A percentile compares a stretch with the other conserved stretches of the same genome.
These are phyloP conservation scores for Nidula niveotomentosa DNA, from an alignment of 1,284 basidiomycete species.

Conservation along the genomic window DNA sequence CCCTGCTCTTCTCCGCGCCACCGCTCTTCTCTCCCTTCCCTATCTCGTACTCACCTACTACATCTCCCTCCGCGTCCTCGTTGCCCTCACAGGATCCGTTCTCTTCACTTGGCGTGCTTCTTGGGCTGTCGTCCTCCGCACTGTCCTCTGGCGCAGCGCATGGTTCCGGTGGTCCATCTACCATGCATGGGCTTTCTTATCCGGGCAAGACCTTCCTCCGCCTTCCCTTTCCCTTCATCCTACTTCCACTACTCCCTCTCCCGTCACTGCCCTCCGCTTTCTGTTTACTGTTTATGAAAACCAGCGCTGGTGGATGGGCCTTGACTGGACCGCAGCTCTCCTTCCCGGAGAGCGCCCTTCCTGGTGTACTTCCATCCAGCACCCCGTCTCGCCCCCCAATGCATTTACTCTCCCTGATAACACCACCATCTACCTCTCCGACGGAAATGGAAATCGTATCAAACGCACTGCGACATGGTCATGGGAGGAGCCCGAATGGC, in stretches of 20 bases:
- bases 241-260: constrained; percentile 28
- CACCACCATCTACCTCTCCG: constrained; percentile 51
- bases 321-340: constrained; percentile 93
- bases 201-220: constrained; percentile 51
- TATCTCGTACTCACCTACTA: constrained; percentile 57
- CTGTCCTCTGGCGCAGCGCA: constrained; percentile 61
- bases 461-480: constrained; percentile 79
- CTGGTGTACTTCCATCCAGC: constrained; percentile 71
- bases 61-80: constrained; percentile 56
- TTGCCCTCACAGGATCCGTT: constrained; percentile 60
- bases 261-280: constrained; percentile 62
- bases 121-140: constrained; percentile 55
- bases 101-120: constrained; percentile 64
- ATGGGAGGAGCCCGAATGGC: constrained; percentile 90
- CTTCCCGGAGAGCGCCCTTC: constrained; percentile 89
- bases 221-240: constrained; percentile 35
- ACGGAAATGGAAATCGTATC: constrained; percentile 43
- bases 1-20: constrained; percentile 42
- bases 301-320: constrained; percentile 92
- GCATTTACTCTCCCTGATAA: constrained; percentile 62
- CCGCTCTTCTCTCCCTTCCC: constrained; percentile 52
- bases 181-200: constrained; percentile 44
- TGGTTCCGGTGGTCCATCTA: constrained; percentile 63
- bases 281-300: constrained; percentile 91
- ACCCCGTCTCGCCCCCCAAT: constrained; percentile 63